Percentiles rank a stretch among this genome's conserved stretches.
Conservation (phyloP, 805 yeast species). For the Candida maesae region DNA sequence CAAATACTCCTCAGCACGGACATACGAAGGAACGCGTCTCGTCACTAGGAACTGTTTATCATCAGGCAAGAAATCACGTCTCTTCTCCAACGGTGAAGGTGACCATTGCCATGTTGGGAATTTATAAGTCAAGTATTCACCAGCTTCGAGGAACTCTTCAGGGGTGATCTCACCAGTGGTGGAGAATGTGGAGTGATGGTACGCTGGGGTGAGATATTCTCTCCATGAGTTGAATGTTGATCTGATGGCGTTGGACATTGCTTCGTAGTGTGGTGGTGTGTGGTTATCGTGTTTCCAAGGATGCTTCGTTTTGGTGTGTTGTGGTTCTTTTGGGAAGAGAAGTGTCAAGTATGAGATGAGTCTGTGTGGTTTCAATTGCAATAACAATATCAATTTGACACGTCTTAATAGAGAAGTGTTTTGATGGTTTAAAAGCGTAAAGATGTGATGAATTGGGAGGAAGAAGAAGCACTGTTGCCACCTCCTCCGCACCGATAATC, state of each 20-base stretch:
- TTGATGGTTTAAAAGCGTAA: too few species aligned
- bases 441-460: too few species aligned
- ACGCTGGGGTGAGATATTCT: slow-evolving; percentile 89
- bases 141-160: slow-evolving; percentile 90
- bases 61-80: slow-evolving; percentile 70
- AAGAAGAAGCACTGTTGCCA: too few species aligned
- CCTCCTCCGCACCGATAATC: too few species aligned
- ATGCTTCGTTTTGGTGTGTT: too few species aligned
- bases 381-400: too few species aligned
- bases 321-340: too few species aligned
- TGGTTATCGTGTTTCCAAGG: too few species aligned
- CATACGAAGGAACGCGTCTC: slow-evolving; percentile 81
- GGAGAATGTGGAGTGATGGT: slow-evolving; percentile 80
- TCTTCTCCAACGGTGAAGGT: slow-evolving; percentile 49
- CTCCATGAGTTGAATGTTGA: slow-evolving; percentile 80
- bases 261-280: too few species aligned
- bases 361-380: too few species aligned
- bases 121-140: slow-evolving; percentile 84
- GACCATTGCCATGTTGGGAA: slow-evolving; percentile 98
- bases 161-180: slow-evolving; percentile 92
- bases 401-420: too few species aligned
- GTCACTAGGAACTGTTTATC: slow-evolving; percentile 89
- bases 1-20: slow-evolving; percentile 56
- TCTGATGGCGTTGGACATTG: slow-evolving; percentile 38
- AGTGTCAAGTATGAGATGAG: too few species aligned